Conservation (phyloP, 2,329 filamentous ascomycete genomes). For the Ploettnerulaceae sp. region DNA sequence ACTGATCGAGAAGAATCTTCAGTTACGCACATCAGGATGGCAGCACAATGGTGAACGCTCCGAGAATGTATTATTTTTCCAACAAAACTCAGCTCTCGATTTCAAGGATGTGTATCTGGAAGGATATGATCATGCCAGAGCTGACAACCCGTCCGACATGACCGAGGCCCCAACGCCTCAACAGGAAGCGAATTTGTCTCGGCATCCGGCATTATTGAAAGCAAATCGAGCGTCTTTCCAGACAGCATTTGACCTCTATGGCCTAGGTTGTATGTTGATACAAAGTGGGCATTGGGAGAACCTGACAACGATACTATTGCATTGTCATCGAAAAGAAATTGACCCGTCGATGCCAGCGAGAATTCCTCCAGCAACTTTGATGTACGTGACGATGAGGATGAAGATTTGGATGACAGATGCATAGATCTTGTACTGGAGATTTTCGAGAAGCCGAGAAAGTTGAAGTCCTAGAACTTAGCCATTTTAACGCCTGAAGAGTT, state of each 20-base stretch:
- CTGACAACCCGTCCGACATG: conserved; percentile 13
- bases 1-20: conserved; percentile 11
- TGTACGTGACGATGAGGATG: background rate
- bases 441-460: background rate
- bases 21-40: conserved; percentile 20
- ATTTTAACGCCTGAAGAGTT: no score
- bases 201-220: conserved; percentile 9
- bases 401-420: background rate
- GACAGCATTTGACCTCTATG: conserved; percentile 21
- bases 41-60: conserved; percentile 21
- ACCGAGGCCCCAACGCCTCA: conserved; percentile 13
- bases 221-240: conserved; percentile 6
- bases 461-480: no score
- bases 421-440: background rate
- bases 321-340: background rate
- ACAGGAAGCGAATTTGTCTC: conserved; percentile 14
- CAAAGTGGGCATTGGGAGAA: background rate
- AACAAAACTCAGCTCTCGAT: background rate
- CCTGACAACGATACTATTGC: background rate
- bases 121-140: conserved; percentile 17
- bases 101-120: conserved; percentile 7
- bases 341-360: background rate
- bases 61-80: conserved; percentile 20
- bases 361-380: background rate
- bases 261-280: conserved; percentile 1